Conservation (phyloP, 495 filamentous ascomycete species). For the Wilcoxina mikolae region DNA sequence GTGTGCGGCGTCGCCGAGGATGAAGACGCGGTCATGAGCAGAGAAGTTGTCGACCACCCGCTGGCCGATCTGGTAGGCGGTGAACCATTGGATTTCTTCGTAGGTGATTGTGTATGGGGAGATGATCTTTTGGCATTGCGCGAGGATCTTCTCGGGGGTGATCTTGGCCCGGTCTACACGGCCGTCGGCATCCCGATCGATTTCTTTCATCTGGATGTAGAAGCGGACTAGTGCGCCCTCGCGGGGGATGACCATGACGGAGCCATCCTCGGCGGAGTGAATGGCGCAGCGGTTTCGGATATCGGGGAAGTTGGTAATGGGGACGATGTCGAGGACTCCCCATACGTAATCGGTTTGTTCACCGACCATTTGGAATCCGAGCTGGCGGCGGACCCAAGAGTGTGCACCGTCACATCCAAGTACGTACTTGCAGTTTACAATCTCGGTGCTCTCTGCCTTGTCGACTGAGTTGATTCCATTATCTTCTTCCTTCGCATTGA, state of each 20-base stretch:
- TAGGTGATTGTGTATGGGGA: constrained; percentile 54
- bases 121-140: constrained; percentile 49
- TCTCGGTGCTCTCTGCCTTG: constrained; percentile 34
- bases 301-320: constrained; percentile 63
- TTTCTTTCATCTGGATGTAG: constrained; percentile 59
- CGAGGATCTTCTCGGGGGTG: constrained; percentile 53
- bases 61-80: constrained; percentile 58
- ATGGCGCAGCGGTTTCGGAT: constrained; percentile 47
- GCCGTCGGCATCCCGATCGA: constrained; percentile 7
- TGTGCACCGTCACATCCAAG: constrained; percentile 47
- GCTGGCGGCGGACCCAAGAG: constrained; percentile 46
- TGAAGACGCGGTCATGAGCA: constrained; percentile 53
- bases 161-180: constrained; percentile 36
- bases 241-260: constrained; percentile 62
- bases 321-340: constrained; percentile 64
- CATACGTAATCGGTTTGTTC: constrained; percentile 51
- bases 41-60: constrained; percentile 54
- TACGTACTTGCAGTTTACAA: constrained; percentile 43
- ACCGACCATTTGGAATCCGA: constrained; percentile 48
- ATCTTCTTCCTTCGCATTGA: constrained; percentile 33
- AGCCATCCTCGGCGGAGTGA: constrained; percentile 49
- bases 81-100: constrained; percentile 55
- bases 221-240: constrained; percentile 60
- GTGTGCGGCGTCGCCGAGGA: constrained; percentile 70
- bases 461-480: neutral